Evolutionary conservation across 176 grass and related monocot genomes (phyloP), one percentile per base, ranked within the genome.

Genomic region (Eremochloa ophiuroides): DNA sequence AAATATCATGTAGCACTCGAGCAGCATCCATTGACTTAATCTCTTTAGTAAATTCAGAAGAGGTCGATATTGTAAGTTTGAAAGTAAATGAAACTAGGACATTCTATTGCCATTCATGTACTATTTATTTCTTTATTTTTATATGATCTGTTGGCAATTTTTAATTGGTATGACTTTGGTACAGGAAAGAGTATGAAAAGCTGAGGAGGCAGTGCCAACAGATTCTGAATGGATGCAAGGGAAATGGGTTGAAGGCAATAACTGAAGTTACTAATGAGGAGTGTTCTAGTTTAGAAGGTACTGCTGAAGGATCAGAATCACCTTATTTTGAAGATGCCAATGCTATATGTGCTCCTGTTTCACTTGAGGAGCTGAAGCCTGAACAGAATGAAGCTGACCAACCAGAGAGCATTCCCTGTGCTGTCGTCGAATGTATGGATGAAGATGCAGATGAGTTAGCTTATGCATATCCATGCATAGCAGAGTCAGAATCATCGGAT

Each of bases 131-230:
- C 13, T 56, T 4, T 8, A 33, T 7, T 66, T 16, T 51, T 23
- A 10, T 30, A 25, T 48, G 10, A 47, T 85, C 29, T 71, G 27
- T 56, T 40, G 31, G 22, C 28, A 58, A 9, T 66, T 46, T 41
- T 77, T 39, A 68, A 82, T 77, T 73, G 14, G 20, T 61, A 67
- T 78, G 50, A 13, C 4, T 82, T 78, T 67, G 37, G 20, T 81
- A 59, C 80, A 98, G 95, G 92, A 94, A 98, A 94, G 92, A 98
- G 82, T 98, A 91, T 82, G 96, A 93, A 85, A 99, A 93, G 78
- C 85, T 99, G 41, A 93, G 93, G 77, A 85, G 87, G 50, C 93
- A 88, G 30, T 99, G 96, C 71, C 78, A 80, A 39, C 84, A 85
- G 79, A 84, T 95, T 77, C 40, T 92, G 69, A 89, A 76, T 87